Evolutionary conservation across 176 grass and related monocot species (phyloP).

Genomic region (Canna indica): DNA sequence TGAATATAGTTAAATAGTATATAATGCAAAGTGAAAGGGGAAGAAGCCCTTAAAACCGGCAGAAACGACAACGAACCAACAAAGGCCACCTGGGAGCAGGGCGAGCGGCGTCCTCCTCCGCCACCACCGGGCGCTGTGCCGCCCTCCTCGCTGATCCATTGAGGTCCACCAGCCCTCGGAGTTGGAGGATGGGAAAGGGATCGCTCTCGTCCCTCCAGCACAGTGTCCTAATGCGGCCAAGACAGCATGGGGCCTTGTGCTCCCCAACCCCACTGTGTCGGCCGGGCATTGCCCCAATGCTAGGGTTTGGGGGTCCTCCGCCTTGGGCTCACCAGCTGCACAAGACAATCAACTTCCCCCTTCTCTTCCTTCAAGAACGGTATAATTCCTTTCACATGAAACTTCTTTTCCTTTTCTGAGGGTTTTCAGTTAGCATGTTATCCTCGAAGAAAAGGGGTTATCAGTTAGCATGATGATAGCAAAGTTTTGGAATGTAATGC

Average conservation of each 20-base stretch:
- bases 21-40: too few relatives aligned
- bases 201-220: neutral
- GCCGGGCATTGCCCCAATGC: neutral
- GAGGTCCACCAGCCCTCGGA: neutral
- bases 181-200: neutral
- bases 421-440: too few relatives aligned
- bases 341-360: neutral
- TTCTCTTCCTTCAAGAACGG: neutral
- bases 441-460: too few relatives aligned
- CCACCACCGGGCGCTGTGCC: neutral
- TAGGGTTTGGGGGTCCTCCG: neutral
- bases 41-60: too few relatives aligned
- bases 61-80: neutral
- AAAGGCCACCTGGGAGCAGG: neutral
- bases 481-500: too few relatives aligned
- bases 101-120: neutral
- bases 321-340: neutral
- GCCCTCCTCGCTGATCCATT: too few relatives aligned
- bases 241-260: constrained; percentile 2
- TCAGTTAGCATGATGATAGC: too few relatives aligned
- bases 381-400: too few relatives aligned
- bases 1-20: too few relatives aligned
- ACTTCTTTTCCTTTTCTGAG: too few relatives aligned
- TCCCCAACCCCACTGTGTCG: neutral
- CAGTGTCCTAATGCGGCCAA: neutral